Evolutionary conservation across 805 yeast species (phyloP).

Genomic region (Saccharomycopsis microspora): DNA sequence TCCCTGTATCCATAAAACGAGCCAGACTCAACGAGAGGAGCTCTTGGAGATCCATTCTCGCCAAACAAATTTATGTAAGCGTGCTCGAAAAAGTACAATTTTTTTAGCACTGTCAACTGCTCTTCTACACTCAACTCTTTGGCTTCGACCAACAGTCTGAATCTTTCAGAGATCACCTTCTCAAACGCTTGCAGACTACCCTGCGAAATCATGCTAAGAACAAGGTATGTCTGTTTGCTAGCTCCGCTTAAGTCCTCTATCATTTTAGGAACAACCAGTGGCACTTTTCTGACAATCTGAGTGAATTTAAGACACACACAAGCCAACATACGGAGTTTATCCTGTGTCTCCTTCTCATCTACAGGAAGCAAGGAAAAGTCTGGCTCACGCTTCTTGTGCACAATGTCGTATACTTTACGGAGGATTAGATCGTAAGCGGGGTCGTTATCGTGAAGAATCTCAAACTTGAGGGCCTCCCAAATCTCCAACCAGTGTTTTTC

Average conservation of each 20-base stretch:
- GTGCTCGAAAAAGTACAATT: constrained; percentile 45
- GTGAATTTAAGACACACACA: constrained; percentile 17
- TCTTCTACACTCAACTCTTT: constrained; percentile 39
- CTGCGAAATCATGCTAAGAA: constrained; percentile 45
- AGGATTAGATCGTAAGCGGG: constrained; percentile 19
- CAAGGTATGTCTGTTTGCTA: constrained; percentile 45
- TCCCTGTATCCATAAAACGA: constrained; percentile 45
- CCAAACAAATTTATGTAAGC: constrained; percentile 33
- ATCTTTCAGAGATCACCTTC: constrained; percentile 24
- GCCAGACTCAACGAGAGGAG: constrained; percentile 18
- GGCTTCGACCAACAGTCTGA: constrained; percentile 22
- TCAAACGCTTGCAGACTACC: constrained; percentile 37
- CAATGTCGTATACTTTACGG: background rate
- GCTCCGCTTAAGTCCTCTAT: background rate
- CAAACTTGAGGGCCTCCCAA: constrained; percentile 86
- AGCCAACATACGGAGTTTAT: background rate
- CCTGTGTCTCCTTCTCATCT: constrained; percentile 11
- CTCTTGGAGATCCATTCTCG: background rate
- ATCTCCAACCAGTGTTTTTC: constrained; percentile 56
- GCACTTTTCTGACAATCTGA: constrained; percentile 38
- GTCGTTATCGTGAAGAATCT: constrained; percentile 61
- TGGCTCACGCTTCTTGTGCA: background rate
- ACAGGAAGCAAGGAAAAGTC: constrained; percentile 1
- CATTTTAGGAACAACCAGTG: constrained; percentile 10
- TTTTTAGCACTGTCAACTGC: constrained; percentile 48